Base-by-base conservation (phyloP, 306 rosid species). In the Castanospermum australe region DNA sequence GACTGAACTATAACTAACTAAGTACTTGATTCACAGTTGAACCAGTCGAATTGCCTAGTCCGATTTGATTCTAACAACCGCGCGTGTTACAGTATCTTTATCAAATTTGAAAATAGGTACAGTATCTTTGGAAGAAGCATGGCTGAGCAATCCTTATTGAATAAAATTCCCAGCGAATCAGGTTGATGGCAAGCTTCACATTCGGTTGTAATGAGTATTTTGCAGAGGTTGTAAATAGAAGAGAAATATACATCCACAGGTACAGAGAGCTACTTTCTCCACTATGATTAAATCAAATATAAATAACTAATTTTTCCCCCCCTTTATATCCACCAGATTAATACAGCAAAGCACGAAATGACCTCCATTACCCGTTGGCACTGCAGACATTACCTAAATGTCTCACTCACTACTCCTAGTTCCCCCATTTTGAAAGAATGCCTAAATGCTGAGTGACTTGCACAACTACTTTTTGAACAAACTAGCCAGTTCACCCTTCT, bases 401-500 rank as follows among this genome's bases (percentile, higher is more conserved):
- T 33, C 61, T 47, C 75, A 33, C 50, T 45, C 67, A 4, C 75
- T 52, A 76, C 67, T 28, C 52, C 55, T 6, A 36, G 47, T 10
- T 70, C 6, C 12, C 24, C 5, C 42, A 48, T 0, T 50, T 52
- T 6, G 51, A 51, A 33, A 71, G 62, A 78, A 55, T 44, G 45
- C 21, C 76, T 52, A 22, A 11, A 55, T 63, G 66, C 78, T 69
- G 15, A 30, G 39, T 18, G 82, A 50, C 45, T 59, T 13, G 42
- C 32, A 12, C 44, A 33, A 32, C 73, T 76, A 91, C 79, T 86
- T 89, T 66, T 90, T 90, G 71, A 95, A 79, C 77, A 87, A 69
- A 75, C 75, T 71, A 54, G 89, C 76, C 42, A 95, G 84, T 73
- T 95, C 98, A 64, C 92, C 97, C 67, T 86, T 91, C 76, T 95